Base-by-base conservation (phyloP, 139 green algal species). In the Diplosphaera chodatii region DNA sequence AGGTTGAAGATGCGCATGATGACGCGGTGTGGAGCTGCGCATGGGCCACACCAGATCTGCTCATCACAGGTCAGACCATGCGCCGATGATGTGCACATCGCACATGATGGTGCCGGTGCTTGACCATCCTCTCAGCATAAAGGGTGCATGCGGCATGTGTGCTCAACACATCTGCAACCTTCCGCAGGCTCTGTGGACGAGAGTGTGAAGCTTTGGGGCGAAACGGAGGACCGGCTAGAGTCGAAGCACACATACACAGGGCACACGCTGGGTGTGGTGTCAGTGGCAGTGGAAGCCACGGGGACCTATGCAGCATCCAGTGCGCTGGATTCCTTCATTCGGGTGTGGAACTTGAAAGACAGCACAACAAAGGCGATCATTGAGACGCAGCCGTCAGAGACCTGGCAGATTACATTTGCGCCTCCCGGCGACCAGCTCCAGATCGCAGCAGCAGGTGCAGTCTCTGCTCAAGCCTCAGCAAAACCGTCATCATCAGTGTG, bases 221-320 rank as follows among this genome's bases (percentile, higher is more conserved):
- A 82, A n/a, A 34, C 64, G 23, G 62, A 64, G 8, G 69, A 69
- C 21, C 76, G 31, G 0, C 71, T 85, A 8, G 79, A 83, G 23
- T 76, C 80, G 2, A 32, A 73, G 62, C 76, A 90, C 62, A 85
- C 79, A 29, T 90, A 86, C 62, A 74, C 86, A 1, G 89, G 90
- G 18, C 83, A 94, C 48, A 84, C 85, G 2, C 79, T 98, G 5
- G 93, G 92, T n/a, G 93, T 93, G 15, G 80, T 98, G 31, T 88
- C 79, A 16, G 79, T 97, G 20, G 80, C 71, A 0, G 79, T 91
- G 0, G 82, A 95, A 68, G 16, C 72, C 64, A 83, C 70, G 1
- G 91, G 89, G n/a, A 66, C 73, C 27, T 90, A 81, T 28, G 92
- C 86, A 30, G 92, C 88, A 0, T 85, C 88, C 18, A 90, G 75